Evolutionary conservation across 2,329 filamentous ascomycete genomes (phyloP).

Genomic region (Coniochaeta hoffmannii): DNA sequence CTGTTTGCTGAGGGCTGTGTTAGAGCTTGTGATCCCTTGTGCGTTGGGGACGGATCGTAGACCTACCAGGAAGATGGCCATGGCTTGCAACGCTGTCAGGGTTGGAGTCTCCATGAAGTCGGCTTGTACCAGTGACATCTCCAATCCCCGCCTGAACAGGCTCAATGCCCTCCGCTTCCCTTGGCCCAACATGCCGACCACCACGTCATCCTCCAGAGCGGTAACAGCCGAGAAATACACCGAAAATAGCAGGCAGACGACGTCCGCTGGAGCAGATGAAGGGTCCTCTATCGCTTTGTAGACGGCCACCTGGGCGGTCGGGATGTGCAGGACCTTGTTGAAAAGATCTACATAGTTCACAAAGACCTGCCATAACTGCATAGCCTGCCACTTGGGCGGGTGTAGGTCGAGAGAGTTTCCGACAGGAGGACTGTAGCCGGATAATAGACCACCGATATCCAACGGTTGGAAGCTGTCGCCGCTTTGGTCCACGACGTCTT

Average conservation of each 20-base stretch:
- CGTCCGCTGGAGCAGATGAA: not conserved
- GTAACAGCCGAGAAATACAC: conserved; percentile 12
- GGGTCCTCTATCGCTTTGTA: conserved; percentile 12
- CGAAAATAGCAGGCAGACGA: conserved; percentile 13
- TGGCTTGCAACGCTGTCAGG: conserved; percentile 11
- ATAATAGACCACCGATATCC: conserved; percentile 7
- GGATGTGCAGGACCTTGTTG: conserved; percentile 15
- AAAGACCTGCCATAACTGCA: conserved; percentile 14
- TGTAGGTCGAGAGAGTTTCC: conserved; percentile 2
- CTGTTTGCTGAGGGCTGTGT: conserved; percentile 14
- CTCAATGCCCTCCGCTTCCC: conserved; percentile 8
- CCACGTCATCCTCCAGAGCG: conserved; percentile 10
- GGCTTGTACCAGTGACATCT: conserved; percentile 10
- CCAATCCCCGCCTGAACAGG: conserved; percentile 11
- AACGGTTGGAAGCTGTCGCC: conserved; percentile 2
- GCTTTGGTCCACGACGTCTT: not conserved
- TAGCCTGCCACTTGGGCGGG: conserved; percentile 8
- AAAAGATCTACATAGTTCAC: conserved; percentile 12
- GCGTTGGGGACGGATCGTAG: conserved; percentile 10
- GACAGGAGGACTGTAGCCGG: not conserved
- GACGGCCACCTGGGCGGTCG: conserved; percentile 11
- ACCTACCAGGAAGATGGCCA: conserved; percentile 23
- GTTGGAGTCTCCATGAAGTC: conserved; percentile 14
- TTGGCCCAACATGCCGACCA: conserved; percentile 9
- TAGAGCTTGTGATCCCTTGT: conserved; percentile 6